Base-by-base conservation (phyloP, 139 green algal species). In the Dunaliella primolecta region DNA sequence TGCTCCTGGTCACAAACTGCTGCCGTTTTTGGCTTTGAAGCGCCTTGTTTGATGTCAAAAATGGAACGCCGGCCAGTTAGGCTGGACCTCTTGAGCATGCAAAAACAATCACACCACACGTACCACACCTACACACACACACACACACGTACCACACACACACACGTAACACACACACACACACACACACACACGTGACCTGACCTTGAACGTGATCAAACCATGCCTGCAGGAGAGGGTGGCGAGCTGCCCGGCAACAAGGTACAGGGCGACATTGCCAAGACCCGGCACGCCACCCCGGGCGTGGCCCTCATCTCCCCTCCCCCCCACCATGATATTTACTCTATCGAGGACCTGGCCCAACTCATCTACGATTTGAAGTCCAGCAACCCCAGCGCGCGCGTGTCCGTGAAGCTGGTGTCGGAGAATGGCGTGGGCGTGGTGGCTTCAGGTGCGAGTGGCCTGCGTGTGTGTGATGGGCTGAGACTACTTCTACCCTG, bases 301-400 rank as follows among this genome's bases (percentile, higher is more conserved):
- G 96, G 96, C 57, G 96, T 99, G 76, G 96, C 96, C 82, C 95
- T 99, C 46, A 99, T 99, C 92, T 98, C 94, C 21, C 97, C 97
- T 1, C 97, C 97, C 0, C 97, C 97, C 25, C 97, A 99, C 94
- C 97, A 99, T 88, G 97, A 99, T 94, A 99, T 99, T 91, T 99
- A 99, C 94, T 99, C 97, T 83, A 99, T 99, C 83, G 97, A 99
- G 93, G 97, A 99, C 86, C 95, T 99, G 82, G 78, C 84, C 15
- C 97, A 99, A 93, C 95, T 99, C 74, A 99, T 99, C 90, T 98
- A 96, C 84, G 97, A 99, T 87, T 92, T 99, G 79, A 98, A 98
- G 89, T 86, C 55, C 87, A 89, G 89, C 85, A 98, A 98, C 88
- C 94, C 94, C 0, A 1, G 55, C 0, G 91, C 88, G 30, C 91